Base-by-base conservation (phyloP, 2,329 filamentous ascomycete genomes). In the Exophiala sideris region DNA sequence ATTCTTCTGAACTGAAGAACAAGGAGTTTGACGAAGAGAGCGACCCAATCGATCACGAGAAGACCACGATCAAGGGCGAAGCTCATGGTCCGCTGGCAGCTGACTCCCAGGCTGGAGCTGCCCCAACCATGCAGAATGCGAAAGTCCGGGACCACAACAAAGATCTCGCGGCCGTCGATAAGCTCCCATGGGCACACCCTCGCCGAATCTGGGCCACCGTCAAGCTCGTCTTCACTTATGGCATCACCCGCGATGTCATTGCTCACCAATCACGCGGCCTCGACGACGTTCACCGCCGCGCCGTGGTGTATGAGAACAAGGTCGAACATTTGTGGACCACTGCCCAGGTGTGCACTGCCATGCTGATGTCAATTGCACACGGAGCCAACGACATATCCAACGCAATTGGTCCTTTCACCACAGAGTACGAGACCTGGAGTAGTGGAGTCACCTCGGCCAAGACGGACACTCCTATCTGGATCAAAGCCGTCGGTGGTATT, bases 311-410 rank as follows among this genome's bases (percentile, higher is more conserved):
- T 65, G 73, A 81, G 59, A 86, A 87, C 67, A 81, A 87, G 65
- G 82, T 85, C 50, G 85, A 88, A 72, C 82, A 87, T 69, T 70
- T 70, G 20, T 78, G 75, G 58, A 74, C 78, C 1, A 80, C 80
- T 62, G 67, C 80, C 34, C 79, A 82, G 64, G 66, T 81, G 46
- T 58, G 79, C 34, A 80, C 78, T 2, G 76, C 76, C n/a, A 73
- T 70, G 56, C 75, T 73, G 18, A 72, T 72, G 2, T 77, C 75
- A 2, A 76, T 78, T 54, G 78, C 77, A 2, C 79, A 91, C 74
- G 87, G 87, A 52, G 84, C 87, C 67, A 90, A 90, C 68, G 87
- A 91, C 65, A 84, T 89, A 47, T 84, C 83, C 36, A 88, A 88
- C 73, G 81, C 85, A 1, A 83, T 83, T 58, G 85, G 85, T 32